phyloP scores from a whole-genome alignment of 2,329 filamentous ascomycete genomes.

The Diaporthe vaccinii region DNA sequence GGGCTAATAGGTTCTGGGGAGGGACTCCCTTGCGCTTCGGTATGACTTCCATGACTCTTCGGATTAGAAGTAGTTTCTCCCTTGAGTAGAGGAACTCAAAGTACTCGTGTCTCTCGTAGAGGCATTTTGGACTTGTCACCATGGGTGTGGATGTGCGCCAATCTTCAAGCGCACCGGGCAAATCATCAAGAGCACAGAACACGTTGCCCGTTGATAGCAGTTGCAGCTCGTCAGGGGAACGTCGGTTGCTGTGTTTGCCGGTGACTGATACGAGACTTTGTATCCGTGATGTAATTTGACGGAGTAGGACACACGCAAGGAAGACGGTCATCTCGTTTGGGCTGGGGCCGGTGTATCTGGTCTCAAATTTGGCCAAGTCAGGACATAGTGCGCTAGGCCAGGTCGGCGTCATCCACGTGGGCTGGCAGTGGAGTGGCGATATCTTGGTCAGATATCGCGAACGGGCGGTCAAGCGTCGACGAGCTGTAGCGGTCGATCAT shows the following conservation, averaged over 20 bases:
- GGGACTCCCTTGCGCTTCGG: constrained; percentile 14
- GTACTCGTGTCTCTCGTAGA: constrained; percentile 4
- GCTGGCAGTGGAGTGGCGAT: constrained; percentile 44
- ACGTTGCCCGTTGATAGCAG: background rate
- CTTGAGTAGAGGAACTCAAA: background rate
- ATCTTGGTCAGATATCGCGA: constrained; percentile 56
- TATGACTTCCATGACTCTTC: background rate
- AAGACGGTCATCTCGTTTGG: constrained; percentile 4
- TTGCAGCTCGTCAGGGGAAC: background rate
- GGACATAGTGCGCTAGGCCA: background rate
- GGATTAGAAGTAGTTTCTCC: background rate
- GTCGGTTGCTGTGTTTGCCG: background rate
- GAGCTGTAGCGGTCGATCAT: constrained; percentile 61
- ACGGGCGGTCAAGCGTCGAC: constrained; percentile 55
- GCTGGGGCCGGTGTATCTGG: background rate
- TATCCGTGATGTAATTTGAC: constrained; percentile 9
- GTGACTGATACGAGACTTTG: background rate
- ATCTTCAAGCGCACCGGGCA: background rate
- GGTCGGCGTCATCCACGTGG: background rate
- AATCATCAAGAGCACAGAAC: background rate
- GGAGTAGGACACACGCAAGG: background rate
- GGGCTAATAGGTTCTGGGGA: background rate
- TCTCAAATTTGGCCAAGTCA: background rate
- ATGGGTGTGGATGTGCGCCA: background rate
- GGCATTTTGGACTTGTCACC: background rate